phyloP scores from a whole-genome alignment of 495 filamentous ascomycete species.

The Chaetomidium leptoderma region DNA sequence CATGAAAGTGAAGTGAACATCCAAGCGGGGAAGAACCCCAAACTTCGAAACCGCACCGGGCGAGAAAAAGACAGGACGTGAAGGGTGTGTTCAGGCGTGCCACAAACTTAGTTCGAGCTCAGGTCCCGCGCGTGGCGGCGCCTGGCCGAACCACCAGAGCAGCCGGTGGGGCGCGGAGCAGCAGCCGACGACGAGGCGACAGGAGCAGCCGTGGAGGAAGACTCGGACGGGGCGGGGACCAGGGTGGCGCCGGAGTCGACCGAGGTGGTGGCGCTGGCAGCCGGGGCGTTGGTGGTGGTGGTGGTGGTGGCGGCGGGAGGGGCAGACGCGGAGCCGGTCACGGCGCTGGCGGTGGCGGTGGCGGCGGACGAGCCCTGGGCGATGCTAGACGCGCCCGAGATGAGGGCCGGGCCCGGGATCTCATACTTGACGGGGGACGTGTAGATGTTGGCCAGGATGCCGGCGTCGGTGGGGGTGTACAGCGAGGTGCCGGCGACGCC shows the following conservation, averaged over 20 bases:
- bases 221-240: neutral
- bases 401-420: slow-evolving; percentile 47
- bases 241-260: neutral
- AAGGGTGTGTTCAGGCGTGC: neutral
- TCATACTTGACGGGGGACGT: slow-evolving; percentile 41
- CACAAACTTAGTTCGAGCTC: neutral
- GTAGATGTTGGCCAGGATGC: slow-evolving; percentile 65
- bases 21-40: neutral
- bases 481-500: slow-evolving; percentile 58
- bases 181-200: neutral
- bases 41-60: neutral
- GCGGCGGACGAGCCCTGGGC: slow-evolving; percentile 18
- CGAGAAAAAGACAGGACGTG: neutral
- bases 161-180: slow-evolving; percentile 3
- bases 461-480: slow-evolving; percentile 58
- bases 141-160: slow-evolving; percentile 1
- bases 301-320: slow-evolving; percentile 10
- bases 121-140: slow-evolving; percentile 3
- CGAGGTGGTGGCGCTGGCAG: slow-evolving; percentile 3
- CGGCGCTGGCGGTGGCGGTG: slow-evolving; percentile 18
- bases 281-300: slow-evolving; percentile 1
- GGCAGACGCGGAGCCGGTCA: slow-evolving; percentile 15
- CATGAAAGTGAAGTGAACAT: neutral
- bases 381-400: slow-evolving; percentile 20
- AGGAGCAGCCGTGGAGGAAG: neutral